Evolutionary conservation across 305 asterid genomes (phyloP).

Genomic region (Solanum hybrid): DNA sequence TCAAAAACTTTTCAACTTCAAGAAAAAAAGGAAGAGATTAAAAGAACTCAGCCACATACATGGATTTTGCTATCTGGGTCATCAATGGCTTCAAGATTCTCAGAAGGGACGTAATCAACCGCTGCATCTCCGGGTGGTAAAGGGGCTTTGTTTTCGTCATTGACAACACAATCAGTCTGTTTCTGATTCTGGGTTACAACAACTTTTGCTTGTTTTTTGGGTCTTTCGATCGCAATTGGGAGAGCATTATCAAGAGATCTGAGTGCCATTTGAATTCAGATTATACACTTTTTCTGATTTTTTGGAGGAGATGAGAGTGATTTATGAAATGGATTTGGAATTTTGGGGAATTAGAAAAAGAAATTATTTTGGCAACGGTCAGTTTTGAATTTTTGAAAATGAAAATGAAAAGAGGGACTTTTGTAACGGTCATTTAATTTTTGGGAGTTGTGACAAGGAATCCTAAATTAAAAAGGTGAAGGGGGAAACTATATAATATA

Average conservation of each 20-base stretch:
- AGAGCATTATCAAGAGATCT: constrained; percentile 75
- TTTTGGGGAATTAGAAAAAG: constrained; percentile 8
- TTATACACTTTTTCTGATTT: constrained; percentile 3
- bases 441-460: neutral
- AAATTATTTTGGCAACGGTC: constrained; percentile 49
- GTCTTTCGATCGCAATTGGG: constrained; percentile 56
- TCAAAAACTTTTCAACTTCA: too few relatives aligned
- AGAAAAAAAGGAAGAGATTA: neutral
- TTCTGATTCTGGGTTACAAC: constrained; percentile 13
- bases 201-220: constrained; percentile 64
- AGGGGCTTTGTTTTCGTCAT: constrained; percentile 66
- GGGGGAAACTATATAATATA: neutral
- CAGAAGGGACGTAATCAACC: constrained; percentile 65
- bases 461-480: neutral
- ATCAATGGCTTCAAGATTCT: constrained; percentile 41
- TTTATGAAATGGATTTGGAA: constrained; percentile 4
- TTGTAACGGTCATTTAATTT: constrained; percentile 26
- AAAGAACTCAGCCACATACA: constrained; percentile 19
- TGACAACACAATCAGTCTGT: constrained; percentile 33
- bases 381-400: constrained; percentile 47
- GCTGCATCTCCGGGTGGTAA: constrained; percentile 42
- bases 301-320: neutral
- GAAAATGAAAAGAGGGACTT: neutral
- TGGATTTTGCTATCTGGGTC: constrained; percentile 60
- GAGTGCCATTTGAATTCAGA: constrained; percentile 54